Base-by-base conservation (phyloP, 148 eudicot species). In the Amaranthus cruentus region DNA sequence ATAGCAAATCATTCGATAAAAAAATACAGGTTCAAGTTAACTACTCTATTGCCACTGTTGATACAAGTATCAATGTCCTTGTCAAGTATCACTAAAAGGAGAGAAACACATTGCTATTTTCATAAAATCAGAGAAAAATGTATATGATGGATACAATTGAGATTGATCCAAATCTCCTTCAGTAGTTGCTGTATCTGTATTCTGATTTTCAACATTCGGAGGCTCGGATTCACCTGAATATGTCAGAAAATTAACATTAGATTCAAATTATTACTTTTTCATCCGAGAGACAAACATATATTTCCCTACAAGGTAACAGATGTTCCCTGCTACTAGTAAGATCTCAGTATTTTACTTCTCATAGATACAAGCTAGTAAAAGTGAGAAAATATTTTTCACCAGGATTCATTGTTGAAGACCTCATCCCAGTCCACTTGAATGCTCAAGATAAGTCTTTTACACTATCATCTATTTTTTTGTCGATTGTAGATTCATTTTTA, bases 81-180 rank as follows among this genome's bases (percentile, higher is more conserved):
- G 44, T 60, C 44, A 60, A 60, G 38, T 43, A 60, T 2, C 44
- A 60, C 9, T 58, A 60, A 28, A 9, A 18, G 42, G 3, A 54
- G 12, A 43, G 2, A 28, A 2, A n/a, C 42, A 58, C 9, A 59
- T 12, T 11, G 53, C 15, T 54, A 69, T 6, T 18, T 10, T 47
- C 13, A 11, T 49, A 42, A 68, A 56, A 57, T 48, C 48, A 66
- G 52, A 60, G 53, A 12, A 62, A 50, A 44, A 15, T 15, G 54
- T 47, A 62, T 10, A 9, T 12, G 28, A 62, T 15, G 69, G 74
- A 76, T 76, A 76, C 79, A 11, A 4, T 60, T 51, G 43, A 59
- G 60, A 52, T 51, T 13, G 14, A n/a, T 68, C 38, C 51, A 9
- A 49, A n/a, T n/a, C 50, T 61, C 51, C 60, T 59, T 75, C 66